Evolutionary conservation across 176 grass and related monocot genomes (phyloP), one percentile per base, ranked within the genome.

Genomic region (Carex myosuroides): DNA sequence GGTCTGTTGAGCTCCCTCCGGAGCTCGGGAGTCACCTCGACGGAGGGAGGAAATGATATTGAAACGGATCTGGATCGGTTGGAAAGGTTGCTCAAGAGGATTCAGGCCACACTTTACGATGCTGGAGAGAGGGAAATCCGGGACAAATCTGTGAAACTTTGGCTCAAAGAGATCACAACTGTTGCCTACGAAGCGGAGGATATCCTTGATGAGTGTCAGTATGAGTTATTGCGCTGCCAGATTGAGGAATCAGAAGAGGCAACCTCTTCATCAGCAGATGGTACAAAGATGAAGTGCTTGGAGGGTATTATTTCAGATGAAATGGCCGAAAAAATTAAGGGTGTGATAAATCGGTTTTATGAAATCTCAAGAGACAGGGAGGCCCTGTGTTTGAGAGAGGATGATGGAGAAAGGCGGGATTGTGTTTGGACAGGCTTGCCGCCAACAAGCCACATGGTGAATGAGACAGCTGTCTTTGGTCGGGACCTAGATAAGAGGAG

Each of bases 401-500:
- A 88, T 5, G 84, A 88, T 68, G 86, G 86, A 2, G 18, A 84
- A 66, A 86, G 72, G 18, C 1, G 1, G 11, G 55, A 4, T 11
- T 39, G 9, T 63, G 64, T 16, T 8, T 62, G 3, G 6, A 2
- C 17, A 1, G 52, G 70, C 17, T 26, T 84, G 62, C 57, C 42
- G 52, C 32, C 57, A 16, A 85, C 67, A 22, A 81, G 81, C 75
- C 80, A 86, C 20, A 67, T 88, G 59, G 13, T 92, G 4, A 79
- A 89, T 63, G 66, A 89, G 8, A 87, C 81, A 0, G 0, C 0
- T 81, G 66, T 92, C 35, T 92, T 83, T 70, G 90, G 87, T 50
- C 87, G 90, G 75, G 60, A 48, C 0, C 1, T 35, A 16, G 90
- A 92, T 20, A 92, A 92, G 63, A 13, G 55, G 13, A 3, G 26